These are phyloP conservation scores for Umbelopsis isabellina DNA, from an alignment of 192 early-diverging fungal species.

Conservation along the genomic window DNA sequence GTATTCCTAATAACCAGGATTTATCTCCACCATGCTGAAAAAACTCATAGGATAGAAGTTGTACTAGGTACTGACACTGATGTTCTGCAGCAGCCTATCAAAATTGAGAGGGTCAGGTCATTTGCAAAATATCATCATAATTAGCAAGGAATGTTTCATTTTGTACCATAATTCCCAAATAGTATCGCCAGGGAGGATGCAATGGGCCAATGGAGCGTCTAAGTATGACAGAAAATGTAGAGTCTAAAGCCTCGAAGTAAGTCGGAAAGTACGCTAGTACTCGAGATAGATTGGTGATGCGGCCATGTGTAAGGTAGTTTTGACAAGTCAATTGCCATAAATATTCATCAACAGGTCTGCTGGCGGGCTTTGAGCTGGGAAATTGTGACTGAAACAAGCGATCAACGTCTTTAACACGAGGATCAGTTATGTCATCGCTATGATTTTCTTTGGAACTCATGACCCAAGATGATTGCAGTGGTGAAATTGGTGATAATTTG, in stretches of 20 bases:
- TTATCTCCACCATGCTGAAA: conserved; percentile 54
- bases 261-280: conserved; percentile 19
- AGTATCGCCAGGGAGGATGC: conserved; percentile 51
- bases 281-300: conserved; percentile 23
- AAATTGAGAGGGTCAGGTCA: neutral
- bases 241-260: neutral
- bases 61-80: conserved; percentile 15
- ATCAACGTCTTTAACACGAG: neutral
- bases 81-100: conserved; percentile 19
- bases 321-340: conserved; percentile 50
- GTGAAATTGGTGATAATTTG: conserved; percentile 15
- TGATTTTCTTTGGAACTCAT: conserved; percentile 3
- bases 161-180: conserved; percentile 55
- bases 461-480: neutral
- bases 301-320: conserved; percentile 50
- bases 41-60: neutral
- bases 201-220: conserved; percentile 50
- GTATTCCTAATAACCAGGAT: conserved; percentile 51
- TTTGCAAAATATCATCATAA: neutral
- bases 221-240: conserved; percentile 35
- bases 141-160: neutral
- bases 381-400: conserved; percentile 2
- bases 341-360: conserved; percentile 50
- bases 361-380: conserved; percentile 10
- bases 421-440: conserved; percentile 10